Conservation (phyloP, 164 flowering plant species). For the Umbellularia californica region DNA sequence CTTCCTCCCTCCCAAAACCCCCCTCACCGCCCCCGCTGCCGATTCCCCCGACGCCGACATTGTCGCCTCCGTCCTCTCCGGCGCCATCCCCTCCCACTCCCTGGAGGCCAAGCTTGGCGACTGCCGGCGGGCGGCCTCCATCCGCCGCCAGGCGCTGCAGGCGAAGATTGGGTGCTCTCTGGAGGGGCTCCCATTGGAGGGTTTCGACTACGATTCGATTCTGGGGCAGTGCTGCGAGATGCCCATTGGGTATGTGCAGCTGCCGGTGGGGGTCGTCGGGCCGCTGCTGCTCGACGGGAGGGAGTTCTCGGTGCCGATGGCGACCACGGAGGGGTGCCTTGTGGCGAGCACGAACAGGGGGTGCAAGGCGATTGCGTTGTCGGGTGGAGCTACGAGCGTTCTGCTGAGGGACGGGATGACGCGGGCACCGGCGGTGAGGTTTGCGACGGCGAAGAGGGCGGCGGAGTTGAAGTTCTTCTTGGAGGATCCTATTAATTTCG, state of each 20-base stretch:
- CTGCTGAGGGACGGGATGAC: constrained; percentile 60
- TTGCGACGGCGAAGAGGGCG: constrained; percentile 49
- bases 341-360: constrained; percentile 75
- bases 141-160: constrained; percentile 73
- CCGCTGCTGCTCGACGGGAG: constrained; percentile 66
- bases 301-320: constrained; percentile 81
- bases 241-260: constrained; percentile 88
- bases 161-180: constrained; percentile 56
- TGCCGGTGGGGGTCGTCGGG: constrained; percentile 87
- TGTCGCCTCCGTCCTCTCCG: constrained; percentile 48
- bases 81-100: constrained; percentile 57
- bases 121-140: constrained; percentile 58
- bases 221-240: constrained; percentile 94
- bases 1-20: neutral
- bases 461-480: constrained; percentile 55
- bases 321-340: constrained; percentile 85
- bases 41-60: constrained; percentile 50
- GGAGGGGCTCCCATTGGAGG: constrained; percentile 60
- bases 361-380: constrained; percentile 58
- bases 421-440: constrained; percentile 71
- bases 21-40: neutral
- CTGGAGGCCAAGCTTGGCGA: constrained; percentile 75
- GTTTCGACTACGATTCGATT: constrained; percentile 79
- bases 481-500: constrained; percentile 58
- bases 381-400: constrained; percentile 54